Conservation (phyloP, 495 filamentous ascomycete genomes). For the Aspergillus heteromorphus region DNA sequence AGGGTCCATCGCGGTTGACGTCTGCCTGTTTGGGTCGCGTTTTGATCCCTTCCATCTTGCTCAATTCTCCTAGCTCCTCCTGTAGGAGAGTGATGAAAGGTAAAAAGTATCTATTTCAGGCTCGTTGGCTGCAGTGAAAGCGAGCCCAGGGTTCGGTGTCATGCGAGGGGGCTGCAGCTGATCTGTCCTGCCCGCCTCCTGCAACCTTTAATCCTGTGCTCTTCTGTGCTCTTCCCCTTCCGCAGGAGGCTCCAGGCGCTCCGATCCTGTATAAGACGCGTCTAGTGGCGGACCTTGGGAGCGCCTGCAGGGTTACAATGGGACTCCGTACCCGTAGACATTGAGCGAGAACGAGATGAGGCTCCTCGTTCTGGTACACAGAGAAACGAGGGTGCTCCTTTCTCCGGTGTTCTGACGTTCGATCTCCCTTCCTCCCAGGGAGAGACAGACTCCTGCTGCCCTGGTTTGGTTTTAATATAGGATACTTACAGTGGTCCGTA, state of each 20-base stretch:
- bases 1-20: not conserved
- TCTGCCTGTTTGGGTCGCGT: constrained; percentile 2
- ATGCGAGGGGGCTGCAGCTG: constrained; percentile 22
- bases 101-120: constrained; percentile 6
- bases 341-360: not conserved
- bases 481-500: not conserved
- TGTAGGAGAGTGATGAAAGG: not conserved
- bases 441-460: not conserved
- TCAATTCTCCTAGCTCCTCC: constrained; percentile 6
- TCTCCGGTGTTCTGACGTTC: not conserved
- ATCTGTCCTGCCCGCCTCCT: constrained; percentile 9
- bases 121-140: constrained; percentile 1
- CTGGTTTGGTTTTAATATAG: not conserved
- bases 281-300: not conserved
- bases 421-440: not conserved
- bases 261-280: not conserved
- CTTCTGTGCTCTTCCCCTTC: not conserved
- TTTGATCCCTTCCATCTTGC: constrained; percentile 5
- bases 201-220: not conserved
- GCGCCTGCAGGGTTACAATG: not conserved
- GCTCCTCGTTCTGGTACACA: not conserved
- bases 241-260: not conserved
- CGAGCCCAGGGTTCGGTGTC: constrained; percentile 8
- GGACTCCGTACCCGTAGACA: not conserved
- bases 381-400: not conserved